phyloP scores from a whole-genome alignment of 805 yeast species.

The Candida silvatica region DNA sequence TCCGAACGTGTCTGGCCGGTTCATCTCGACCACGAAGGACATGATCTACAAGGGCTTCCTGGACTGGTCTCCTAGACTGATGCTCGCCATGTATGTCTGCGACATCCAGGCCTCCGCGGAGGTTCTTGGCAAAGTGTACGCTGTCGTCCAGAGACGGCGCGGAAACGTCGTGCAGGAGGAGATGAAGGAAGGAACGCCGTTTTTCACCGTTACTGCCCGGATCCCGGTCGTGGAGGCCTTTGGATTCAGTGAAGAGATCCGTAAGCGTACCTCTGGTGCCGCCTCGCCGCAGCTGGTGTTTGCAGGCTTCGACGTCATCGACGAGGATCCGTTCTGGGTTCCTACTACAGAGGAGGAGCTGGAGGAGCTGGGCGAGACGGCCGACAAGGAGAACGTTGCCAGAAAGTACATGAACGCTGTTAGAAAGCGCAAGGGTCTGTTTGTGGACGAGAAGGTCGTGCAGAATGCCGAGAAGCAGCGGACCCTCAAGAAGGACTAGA shows the following conservation, averaged over 20 bases:
- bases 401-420: conserved; percentile 76
- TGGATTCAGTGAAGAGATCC: conserved; percentile 91
- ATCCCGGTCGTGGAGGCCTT: conserved; percentile 94
- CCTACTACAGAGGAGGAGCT: conserved; percentile 96
- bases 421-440: conserved; percentile 80
- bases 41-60: conserved; percentile 61
- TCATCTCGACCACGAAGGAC: conserved; percentile 67
- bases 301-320: conserved; percentile 78
- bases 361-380: conserved; percentile 88
- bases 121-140: conserved; percentile 90
- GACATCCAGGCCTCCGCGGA: conserved; percentile 94
- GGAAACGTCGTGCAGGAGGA: conserved; percentile 87
- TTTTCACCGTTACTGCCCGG: conserved; percentile 76
- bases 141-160: conserved; percentile 81
- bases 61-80: conserved; percentile 81
- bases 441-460: conserved; percentile 83
- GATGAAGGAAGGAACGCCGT: conserved; percentile 97
- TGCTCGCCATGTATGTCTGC: conserved; percentile 89
- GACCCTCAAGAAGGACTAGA: conserved; percentile 63
- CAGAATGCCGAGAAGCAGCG: conserved; percentile 92
- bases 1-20: conserved; percentile 56
- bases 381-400: conserved; percentile 84
- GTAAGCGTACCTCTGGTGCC: conserved; percentile 92
- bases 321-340: conserved; percentile 97
- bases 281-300: conserved; percentile 94